Evolutionary conservation across 768 basidiomycete species (phyloP).

Genomic region (Leccinum boreale): DNA sequence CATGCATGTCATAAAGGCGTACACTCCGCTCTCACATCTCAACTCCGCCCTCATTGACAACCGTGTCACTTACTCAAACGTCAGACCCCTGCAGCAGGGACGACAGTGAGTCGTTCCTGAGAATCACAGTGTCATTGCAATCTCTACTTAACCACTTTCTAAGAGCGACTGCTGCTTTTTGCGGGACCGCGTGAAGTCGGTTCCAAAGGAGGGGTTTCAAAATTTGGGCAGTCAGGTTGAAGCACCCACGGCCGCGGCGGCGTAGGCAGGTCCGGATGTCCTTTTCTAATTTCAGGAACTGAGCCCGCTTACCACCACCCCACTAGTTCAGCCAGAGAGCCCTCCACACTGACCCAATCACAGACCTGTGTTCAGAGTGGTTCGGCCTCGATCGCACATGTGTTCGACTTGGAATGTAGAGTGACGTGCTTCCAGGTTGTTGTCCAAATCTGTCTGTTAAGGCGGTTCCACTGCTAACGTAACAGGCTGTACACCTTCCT

Average conservation of each 20-base stretch:
- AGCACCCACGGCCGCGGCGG: neutral
- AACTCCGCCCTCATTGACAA: neutral
- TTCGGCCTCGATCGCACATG: neutral
- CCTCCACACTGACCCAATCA: neutral
- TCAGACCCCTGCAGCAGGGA: neutral
- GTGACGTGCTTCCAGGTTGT: neutral
- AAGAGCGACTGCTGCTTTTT: neutral
- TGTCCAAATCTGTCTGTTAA: slow-evolving; percentile 14
- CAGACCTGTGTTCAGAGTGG: neutral
- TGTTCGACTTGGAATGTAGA: neutral
- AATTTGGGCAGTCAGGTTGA: neutral
- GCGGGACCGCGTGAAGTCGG: slow-evolving; percentile 17
- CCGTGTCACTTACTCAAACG: neutral
- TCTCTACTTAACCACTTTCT: neutral
- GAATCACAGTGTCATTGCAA: slow-evolving; percentile 11
- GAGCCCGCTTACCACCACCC: neutral
- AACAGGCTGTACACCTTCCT: slow-evolving; percentile 22
- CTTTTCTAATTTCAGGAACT: slow-evolving; percentile 5
- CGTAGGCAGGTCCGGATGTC: neutral
- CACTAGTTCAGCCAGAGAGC: neutral
- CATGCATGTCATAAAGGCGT: neutral
- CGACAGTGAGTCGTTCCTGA: slow-evolving; percentile 15
- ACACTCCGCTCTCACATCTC: neutral
- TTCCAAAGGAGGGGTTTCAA: slow-evolving; percentile 10
- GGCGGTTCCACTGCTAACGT: slow-evolving; percentile 31